A percentile compares a stretch with the other conserved stretches of the same genome.
Evolutionary conservation across 768 basidiomycete genomes (phyloP).

Genomic region (Hygrophoropsis aurantiaca): DNA sequence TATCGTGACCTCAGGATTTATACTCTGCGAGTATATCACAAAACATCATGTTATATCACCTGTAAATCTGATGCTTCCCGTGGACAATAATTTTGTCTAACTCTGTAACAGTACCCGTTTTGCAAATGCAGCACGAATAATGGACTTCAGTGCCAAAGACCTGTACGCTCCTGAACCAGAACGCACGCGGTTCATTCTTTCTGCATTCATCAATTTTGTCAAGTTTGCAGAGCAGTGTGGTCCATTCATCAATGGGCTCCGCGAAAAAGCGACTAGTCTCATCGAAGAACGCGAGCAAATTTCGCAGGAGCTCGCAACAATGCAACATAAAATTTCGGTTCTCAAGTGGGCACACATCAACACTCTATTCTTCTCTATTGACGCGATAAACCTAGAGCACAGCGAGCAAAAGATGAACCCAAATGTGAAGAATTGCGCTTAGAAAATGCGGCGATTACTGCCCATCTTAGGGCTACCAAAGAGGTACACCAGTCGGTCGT

Average conservation of each 20-base stretch:
- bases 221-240: slow-evolving; percentile 82
- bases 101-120: slow-evolving; percentile 55
- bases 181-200: slow-evolving; percentile 73
- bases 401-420: slow-evolving; percentile 69
- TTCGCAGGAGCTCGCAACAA: slow-evolving; percentile 43
- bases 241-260: slow-evolving; percentile 58
- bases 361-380: background rate
- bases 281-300: slow-evolving; percentile 64
- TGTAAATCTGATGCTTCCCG: slow-evolving; percentile 38
- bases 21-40: slow-evolving; percentile 57
- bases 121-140: slow-evolving; percentile 68
- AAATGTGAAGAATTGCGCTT: slow-evolving; percentile 55
- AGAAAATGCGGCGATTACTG: slow-evolving; percentile 62
- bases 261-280: slow-evolving; percentile 55
- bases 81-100: slow-evolving; percentile 3
- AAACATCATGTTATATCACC: slow-evolving; percentile 68
- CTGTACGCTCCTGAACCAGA: slow-evolving; percentile 69
- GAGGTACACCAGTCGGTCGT: slow-evolving; percentile 58
- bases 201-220: slow-evolving; percentile 91
- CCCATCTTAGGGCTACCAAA: slow-evolving; percentile 69
- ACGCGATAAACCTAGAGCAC: slow-evolving; percentile 41
- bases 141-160: slow-evolving; percentile 78
- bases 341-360: slow-evolving; percentile 51
- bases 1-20: slow-evolving; percentile 54
- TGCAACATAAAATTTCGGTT: slow-evolving; percentile 50